Conservation (phyloP, 305 asterid genomes). For the Fraxinus sp. region DNA sequence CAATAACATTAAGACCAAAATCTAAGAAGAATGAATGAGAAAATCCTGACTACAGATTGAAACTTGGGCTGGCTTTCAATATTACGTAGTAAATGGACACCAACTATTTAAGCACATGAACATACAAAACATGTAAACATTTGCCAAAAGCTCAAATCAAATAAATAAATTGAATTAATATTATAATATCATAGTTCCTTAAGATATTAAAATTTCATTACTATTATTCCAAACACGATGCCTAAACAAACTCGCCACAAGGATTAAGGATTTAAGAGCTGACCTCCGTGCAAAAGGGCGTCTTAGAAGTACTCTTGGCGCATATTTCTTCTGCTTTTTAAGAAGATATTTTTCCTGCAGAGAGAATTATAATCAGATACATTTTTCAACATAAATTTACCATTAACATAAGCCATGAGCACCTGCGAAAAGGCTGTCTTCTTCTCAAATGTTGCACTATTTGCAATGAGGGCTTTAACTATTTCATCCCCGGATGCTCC, state of each 20-base stretch:
- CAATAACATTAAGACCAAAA: no score
- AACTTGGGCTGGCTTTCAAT: neutral
- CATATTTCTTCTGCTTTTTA: constrained; percentile 92
- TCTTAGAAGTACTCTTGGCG: constrained; percentile 79
- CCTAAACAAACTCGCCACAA: neutral
- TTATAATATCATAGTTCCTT: neutral
- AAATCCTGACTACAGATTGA: no score
- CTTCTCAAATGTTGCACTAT: constrained; percentile 88
- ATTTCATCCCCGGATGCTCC: constrained; percentile 79
- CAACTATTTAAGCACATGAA: neutral
- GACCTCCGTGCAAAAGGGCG: constrained; percentile 92
- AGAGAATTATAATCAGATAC: constrained; percentile 25
- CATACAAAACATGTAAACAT: neutral
- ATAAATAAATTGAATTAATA: neutral
- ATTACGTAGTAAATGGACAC: neutral
- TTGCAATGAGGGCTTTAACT: constrained; percentile 83
- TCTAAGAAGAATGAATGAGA: no score
- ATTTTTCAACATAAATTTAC: constrained; percentile 6
- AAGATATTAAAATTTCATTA: neutral
- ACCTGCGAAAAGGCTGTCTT: constrained; percentile 95
- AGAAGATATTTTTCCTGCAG: constrained; percentile 83
- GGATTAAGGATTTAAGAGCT: constrained; percentile 9
- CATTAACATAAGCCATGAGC: constrained; percentile 8
- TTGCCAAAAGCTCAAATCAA: neutral
- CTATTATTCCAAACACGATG: neutral